Evolutionary conservation across 495 filamentous ascomycete species (phyloP), one percentile per base, ranked within the genome.

Genomic region (Aspergillus campestris): DNA sequence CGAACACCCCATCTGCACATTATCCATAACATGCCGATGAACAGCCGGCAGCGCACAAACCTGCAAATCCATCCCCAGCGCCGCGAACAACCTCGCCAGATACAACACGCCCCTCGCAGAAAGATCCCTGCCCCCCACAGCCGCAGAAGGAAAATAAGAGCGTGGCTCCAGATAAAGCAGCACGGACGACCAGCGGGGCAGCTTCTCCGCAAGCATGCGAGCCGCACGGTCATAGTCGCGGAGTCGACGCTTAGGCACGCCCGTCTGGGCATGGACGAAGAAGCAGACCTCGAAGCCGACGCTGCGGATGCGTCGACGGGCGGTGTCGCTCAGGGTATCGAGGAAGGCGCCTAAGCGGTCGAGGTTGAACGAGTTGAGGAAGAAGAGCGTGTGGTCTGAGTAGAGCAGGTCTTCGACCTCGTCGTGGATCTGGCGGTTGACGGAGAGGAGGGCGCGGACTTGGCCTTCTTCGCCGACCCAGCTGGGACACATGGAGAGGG

Each of bases 221-320:
- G 53, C 53, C 1, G 63, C 67, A 1, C 36, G 42, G 35, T 62
- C 58, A 41, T 70, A 70, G 48, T 67, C 53, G 29, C 45, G 56
- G 27, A 65, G 40, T 1, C 58, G 54, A 1, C 65, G 61, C 40
- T 70, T 70, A n/a, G 65, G 61, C 18, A 64, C 58, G 7, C 57
- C 62, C 2, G 49, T 50, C 45, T 69, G 53, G 12, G 50, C 51
- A 34, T 70, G 65, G 10, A 70, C 65, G 49, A 70, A 70, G 50
- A 70, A 60, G 47, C 58, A 64, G 11, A 70, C 38, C 51, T 70
- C 67, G 35, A 70, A 70, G 13, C 67, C 67, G 27, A 70, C 61
- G 50, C 59, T 64, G 33, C 59, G 66, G 47, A 71, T 63, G 12
- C 56, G 54, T 0, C 27, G 24, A n/a, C 62, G 58, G 0, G 66